A percentile compares a stretch with the other conserved stretches of the same genome.
Evolutionary conservation across 495 filamentous ascomycete species (phyloP).

Genomic region (Neurospora sp.): DNA sequence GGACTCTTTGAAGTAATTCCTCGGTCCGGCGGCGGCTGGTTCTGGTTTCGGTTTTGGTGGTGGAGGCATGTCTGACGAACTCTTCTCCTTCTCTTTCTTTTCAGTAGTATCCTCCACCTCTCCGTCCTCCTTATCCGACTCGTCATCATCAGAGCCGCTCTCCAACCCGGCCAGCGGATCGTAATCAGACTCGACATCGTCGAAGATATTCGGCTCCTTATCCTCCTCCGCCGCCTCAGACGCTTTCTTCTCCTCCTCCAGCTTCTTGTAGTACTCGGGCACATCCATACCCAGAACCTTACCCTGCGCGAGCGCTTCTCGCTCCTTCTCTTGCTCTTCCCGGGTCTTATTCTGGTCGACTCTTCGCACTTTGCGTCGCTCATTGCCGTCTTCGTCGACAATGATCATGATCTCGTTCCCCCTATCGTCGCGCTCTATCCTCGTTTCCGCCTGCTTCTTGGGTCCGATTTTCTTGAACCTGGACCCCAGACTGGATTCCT

Average conservation of each 20-base stretch:
- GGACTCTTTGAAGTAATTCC: slow-evolving; percentile 54
- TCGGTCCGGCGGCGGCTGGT: slow-evolving; percentile 12
- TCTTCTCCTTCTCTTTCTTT: slow-evolving; percentile 6
- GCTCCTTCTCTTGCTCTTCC: slow-evolving; percentile 28
- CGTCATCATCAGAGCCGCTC: slow-evolving; percentile 32
- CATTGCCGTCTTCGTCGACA: slow-evolving; percentile 76
- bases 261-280: slow-evolving; percentile 46
- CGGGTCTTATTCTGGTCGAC: slow-evolving; percentile 21
- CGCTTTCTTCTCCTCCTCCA: slow-evolving; percentile 21
- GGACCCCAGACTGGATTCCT: slow-evolving; percentile 51
- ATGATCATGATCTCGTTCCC: slow-evolving; percentile 79
- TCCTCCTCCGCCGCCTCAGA: slow-evolving; percentile 45
- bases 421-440: slow-evolving; percentile 65
- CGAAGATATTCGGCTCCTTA: slow-evolving; percentile 69
- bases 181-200: slow-evolving; percentile 76
- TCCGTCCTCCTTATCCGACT: slow-evolving; percentile 22
- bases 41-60: slow-evolving; percentile 29
- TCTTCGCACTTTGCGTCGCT: slow-evolving; percentile 73
- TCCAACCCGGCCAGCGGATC: slow-evolving; percentile 71
- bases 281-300: slow-evolving; percentile 74
- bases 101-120: slow-evolving; percentile 6
- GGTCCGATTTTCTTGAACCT: slow-evolving; percentile 73
- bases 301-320: slow-evolving; percentile 48
- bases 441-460: slow-evolving; percentile 48
- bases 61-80: slow-evolving; percentile 28